phyloP scores from a whole-genome alignment of 2,329 filamentous ascomycete species.

The Dissoconium aciculare region DNA sequence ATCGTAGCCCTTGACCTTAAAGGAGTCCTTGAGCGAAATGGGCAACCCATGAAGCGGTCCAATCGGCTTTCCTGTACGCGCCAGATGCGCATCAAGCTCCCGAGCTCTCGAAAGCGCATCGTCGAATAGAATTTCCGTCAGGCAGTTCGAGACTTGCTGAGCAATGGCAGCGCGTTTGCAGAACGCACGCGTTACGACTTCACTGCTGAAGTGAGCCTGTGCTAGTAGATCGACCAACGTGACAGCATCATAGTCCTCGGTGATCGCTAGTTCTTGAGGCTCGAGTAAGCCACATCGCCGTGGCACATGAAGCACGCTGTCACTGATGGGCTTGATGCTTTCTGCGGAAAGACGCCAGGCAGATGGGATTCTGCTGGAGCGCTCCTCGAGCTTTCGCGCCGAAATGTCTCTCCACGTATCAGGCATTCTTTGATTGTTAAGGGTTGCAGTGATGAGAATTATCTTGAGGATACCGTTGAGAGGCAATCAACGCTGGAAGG shows the following conservation, averaged over 20 bases:
- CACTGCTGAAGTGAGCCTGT: slow-evolving; percentile 10
- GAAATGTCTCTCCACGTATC: slow-evolving; percentile 29
- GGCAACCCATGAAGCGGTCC: slow-evolving; percentile 32
- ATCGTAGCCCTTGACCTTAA: slow-evolving; percentile 24
- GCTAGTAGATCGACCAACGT: slow-evolving; percentile 25
- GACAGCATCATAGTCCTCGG: slow-evolving; percentile 38
- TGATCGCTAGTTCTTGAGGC: slow-evolving; percentile 39
- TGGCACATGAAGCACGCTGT: slow-evolving; percentile 34
- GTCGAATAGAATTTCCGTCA: slow-evolving; percentile 29
- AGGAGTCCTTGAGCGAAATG: slow-evolving; percentile 25
- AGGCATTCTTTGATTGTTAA: too few relatives aligned
- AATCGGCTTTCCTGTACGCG: slow-evolving; percentile 23
- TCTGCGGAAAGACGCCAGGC: slow-evolving; percentile 29
- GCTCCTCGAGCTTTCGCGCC: slow-evolving; percentile 30
- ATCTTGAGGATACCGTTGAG: too few relatives aligned
- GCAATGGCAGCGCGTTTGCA: slow-evolving; percentile 35
- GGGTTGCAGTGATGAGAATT: too few relatives aligned
- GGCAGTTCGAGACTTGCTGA: slow-evolving; percentile 33
- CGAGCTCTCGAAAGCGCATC: slow-evolving; percentile 26
- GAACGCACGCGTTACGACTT: slow-evolving; percentile 25
- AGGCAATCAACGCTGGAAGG: too few relatives aligned
- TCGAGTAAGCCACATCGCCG: slow-evolving; percentile 38
- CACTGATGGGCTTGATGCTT: slow-evolving; percentile 10
- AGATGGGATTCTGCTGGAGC: slow-evolving; percentile 27
- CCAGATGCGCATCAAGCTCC: slow-evolving; percentile 27